Percentiles rank a stretch among this genome's conserved stretches.
Conservation (phyloP, 2,329 filamentous ascomycete genomes). For the Aspergillus amoenus region DNA sequence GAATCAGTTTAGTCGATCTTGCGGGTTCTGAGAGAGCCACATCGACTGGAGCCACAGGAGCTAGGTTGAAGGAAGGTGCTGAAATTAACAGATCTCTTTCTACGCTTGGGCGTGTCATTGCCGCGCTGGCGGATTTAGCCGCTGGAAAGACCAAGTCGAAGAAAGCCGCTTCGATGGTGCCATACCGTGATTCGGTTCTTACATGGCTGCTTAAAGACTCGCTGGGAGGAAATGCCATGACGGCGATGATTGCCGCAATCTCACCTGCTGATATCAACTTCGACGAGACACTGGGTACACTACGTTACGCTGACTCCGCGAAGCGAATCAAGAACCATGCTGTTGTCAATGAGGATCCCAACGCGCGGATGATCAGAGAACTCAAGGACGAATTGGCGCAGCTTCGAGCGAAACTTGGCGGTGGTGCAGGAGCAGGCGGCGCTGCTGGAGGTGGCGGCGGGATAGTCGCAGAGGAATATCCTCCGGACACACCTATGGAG, state of each 20-base stretch:
- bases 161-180: constrained; percentile 74
- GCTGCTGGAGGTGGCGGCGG: constrained; percentile 42
- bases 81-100: constrained; percentile 98
- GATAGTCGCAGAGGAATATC: constrained; percentile 74
- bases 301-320: constrained; percentile 94
- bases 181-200: constrained; percentile 93
- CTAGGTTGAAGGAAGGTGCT: constrained; percentile 92
- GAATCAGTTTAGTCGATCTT: constrained; percentile 96
- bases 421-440: constrained; percentile 46
- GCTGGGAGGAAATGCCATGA: constrained; percentile 97
- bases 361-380: constrained; percentile 97
- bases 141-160: constrained; percentile 63
- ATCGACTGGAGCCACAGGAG: constrained; percentile 95
- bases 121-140: constrained; percentile 86
- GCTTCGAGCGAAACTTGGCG: constrained; percentile 79
- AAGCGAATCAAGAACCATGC: constrained; percentile 99
- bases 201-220: constrained; percentile 98
- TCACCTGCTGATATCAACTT: constrained; percentile 99
- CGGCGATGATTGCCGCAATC: constrained; percentile 98
- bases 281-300: constrained; percentile 91
- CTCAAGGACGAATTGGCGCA: constrained; percentile 91
- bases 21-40: constrained; percentile 95
- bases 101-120: constrained; percentile 95
- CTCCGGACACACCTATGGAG: constrained; percentile 86
- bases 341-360: constrained; percentile 97